Percentiles rank a stretch among this genome's conserved stretches.
phyloP scores from a whole-genome alignment of 352 stramenopile species.

The Phytophthora tentaculata region DNA sequence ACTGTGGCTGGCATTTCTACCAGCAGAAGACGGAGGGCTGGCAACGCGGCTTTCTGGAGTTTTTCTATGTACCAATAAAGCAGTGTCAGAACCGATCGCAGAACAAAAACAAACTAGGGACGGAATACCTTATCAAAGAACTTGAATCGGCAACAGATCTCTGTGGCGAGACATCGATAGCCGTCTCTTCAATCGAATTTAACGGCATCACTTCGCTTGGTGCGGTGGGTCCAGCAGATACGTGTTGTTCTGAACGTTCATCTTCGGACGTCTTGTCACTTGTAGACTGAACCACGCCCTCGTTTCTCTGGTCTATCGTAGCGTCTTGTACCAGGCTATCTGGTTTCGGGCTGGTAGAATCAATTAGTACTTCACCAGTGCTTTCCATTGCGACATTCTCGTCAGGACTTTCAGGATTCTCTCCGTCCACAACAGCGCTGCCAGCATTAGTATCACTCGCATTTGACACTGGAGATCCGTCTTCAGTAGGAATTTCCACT shows the following conservation, averaged over 20 bases:
- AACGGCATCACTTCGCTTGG: conserved; percentile 23
- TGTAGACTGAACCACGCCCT: neutral
- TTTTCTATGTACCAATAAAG: conserved; percentile 16
- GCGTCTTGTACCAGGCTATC: neutral
- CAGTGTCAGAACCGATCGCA: neutral
- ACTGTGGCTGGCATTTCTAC: conserved; percentile 2
- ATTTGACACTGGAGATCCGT: conserved; percentile 10
- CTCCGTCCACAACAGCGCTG: conserved; percentile 1
- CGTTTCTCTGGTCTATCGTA: conserved; percentile 4
- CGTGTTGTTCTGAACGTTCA: conserved; percentile 7
- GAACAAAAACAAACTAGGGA: neutral
- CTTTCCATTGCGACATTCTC: conserved; percentile 3
- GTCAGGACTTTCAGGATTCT: neutral
- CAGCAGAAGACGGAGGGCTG: conserved; percentile 10
- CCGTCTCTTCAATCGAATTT: neutral
- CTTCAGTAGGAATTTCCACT: conserved; percentile 14
- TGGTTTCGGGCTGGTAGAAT: neutral
- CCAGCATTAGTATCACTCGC: conserved; percentile 13
- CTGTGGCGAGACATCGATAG: neutral
- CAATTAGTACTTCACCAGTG: neutral
- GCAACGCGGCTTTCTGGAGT: conserved; percentile 14
- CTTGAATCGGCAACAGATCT: neutral
- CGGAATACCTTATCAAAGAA: conserved; percentile 30
- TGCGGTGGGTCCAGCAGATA: neutral
- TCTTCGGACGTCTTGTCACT: neutral